phyloP scores from a whole-genome alignment of 345 rosid species.

The Salix koriyanagi region DNA sequence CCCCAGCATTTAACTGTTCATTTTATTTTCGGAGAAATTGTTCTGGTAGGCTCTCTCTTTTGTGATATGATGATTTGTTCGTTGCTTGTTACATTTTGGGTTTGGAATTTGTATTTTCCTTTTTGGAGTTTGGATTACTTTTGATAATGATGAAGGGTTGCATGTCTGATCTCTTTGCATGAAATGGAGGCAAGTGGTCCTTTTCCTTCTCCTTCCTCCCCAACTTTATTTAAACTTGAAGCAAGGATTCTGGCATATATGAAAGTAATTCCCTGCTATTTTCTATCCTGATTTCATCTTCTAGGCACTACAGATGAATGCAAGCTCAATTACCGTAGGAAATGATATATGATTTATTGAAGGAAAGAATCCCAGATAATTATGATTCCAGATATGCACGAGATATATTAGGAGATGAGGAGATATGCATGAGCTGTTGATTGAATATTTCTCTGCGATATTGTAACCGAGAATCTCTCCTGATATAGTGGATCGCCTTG shows the following conservation, averaged over 20 bases:
- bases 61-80: not conserved
- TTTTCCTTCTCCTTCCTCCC: not conserved
- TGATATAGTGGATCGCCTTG: no score
- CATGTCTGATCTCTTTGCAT: constrained; percentile 4
- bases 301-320: not conserved
- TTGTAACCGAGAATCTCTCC: no score
- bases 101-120: constrained; percentile 6
- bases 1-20: not conserved
- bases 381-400: no score
- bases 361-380: no score
- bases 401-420: no score
- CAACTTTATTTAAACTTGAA: not conserved
- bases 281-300: not conserved
- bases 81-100: not conserved
- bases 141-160: not conserved
- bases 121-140: not conserved
- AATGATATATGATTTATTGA: not conserved
- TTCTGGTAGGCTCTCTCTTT: constrained; percentile 6
- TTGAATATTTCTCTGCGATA: no score
- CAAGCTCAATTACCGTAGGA: not conserved
- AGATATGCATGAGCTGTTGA: no score
- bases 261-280: constrained; percentile 1
- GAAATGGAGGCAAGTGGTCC: constrained; percentile 14
- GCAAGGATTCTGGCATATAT: not conserved
- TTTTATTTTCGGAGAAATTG: constrained; percentile 13